phyloP scores from a whole-genome alignment of 2,329 filamentous ascomycete species.

The Penicillium vulpinum region DNA sequence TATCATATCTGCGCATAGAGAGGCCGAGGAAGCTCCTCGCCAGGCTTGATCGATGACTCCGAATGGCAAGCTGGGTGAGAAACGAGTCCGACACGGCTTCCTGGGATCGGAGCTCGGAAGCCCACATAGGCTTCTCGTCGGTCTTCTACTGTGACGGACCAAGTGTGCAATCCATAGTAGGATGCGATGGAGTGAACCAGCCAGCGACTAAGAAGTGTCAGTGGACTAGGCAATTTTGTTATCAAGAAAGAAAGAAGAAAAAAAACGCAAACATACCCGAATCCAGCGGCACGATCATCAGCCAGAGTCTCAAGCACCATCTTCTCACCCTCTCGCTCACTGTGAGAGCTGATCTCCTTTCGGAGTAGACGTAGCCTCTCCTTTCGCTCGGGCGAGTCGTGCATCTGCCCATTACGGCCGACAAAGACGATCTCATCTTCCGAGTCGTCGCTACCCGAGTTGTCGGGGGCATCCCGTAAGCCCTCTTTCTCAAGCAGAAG shows the following conservation, averaged over 20 bases:
- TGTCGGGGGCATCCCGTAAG: constrained; percentile 45
- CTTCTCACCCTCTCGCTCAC: constrained; percentile 58
- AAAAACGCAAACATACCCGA: constrained; percentile 63
- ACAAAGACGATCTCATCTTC: constrained; percentile 94
- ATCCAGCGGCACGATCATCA: constrained; percentile 73
- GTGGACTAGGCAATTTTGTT: constrained; percentile 9
- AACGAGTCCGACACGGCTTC: constrained; percentile 28
- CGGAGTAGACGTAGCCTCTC: constrained; percentile 52
- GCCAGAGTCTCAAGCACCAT: constrained; percentile 79
- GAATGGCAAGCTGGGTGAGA: constrained; percentile 30
- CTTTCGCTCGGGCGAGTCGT: constrained; percentile 58
- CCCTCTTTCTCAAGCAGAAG: constrained; percentile 49
- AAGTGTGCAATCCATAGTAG: constrained; percentile 87
- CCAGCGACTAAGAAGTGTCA: constrained; percentile 66
- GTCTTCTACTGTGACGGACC: constrained; percentile 70
- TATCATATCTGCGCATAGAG: constrained; percentile 41
- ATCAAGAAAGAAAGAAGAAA: neutral
- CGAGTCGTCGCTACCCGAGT: constrained; percentile 48
- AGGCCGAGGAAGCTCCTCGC: constrained; percentile 39
- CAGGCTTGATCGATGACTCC: constrained; percentile 33
- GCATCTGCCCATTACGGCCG: constrained; percentile 66
- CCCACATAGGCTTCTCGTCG: constrained; percentile 82
- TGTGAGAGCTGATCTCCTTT: constrained; percentile 27
- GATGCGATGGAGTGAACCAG: constrained; percentile 87
- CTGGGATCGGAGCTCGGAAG: constrained; percentile 47